phyloP scores from a whole-genome alignment of 495 filamentous ascomycete genomes.

The Penicillium pulvis region DNA sequence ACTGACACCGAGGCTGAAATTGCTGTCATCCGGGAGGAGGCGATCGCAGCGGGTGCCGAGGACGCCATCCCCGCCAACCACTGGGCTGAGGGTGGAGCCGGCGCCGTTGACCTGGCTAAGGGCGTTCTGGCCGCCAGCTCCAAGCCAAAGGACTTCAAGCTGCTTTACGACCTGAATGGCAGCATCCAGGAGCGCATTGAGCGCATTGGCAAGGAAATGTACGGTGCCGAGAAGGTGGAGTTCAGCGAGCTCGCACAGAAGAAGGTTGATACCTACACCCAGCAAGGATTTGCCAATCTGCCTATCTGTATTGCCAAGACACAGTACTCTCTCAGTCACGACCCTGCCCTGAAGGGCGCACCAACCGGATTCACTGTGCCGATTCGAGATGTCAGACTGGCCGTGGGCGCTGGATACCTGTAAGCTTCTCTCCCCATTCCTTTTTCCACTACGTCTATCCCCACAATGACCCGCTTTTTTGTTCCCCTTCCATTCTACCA shows the following conservation, averaged over 20 bases:
- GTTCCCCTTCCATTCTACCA: neutral
- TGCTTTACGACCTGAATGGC: slow-evolving; percentile 80
- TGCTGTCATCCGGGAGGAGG: slow-evolving; percentile 82
- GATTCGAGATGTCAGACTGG: slow-evolving; percentile 90
- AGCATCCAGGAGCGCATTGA: slow-evolving; percentile 89
- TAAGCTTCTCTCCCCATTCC: slow-evolving; percentile 42
- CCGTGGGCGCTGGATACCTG: slow-evolving; percentile 90
- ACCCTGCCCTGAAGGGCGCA: slow-evolving; percentile 92
- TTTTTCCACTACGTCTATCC: neutral
- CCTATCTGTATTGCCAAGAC: slow-evolving; percentile 98
- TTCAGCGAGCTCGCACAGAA: slow-evolving; percentile 92
- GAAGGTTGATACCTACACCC: slow-evolving; percentile 92
- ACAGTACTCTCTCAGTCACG: slow-evolving; percentile 95
- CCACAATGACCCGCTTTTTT: neutral
- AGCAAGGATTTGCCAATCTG: slow-evolving; percentile 87
- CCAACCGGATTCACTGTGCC: slow-evolving; percentile 94
- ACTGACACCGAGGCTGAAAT: slow-evolving; percentile 95
- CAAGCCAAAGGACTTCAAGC: slow-evolving; percentile 86
- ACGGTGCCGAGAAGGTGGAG: slow-evolving; percentile 86
- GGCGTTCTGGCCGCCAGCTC: slow-evolving; percentile 80
- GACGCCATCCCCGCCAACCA: slow-evolving; percentile 94
- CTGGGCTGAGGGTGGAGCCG: slow-evolving; percentile 94
- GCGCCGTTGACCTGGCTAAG: slow-evolving; percentile 87
- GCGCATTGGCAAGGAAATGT: slow-evolving; percentile 88
- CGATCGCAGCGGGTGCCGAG: slow-evolving; percentile 88